Evolutionary conservation across 192 early-diverging fungal species (phyloP).

Genomic region (Radiomyces spectabilis): DNA sequence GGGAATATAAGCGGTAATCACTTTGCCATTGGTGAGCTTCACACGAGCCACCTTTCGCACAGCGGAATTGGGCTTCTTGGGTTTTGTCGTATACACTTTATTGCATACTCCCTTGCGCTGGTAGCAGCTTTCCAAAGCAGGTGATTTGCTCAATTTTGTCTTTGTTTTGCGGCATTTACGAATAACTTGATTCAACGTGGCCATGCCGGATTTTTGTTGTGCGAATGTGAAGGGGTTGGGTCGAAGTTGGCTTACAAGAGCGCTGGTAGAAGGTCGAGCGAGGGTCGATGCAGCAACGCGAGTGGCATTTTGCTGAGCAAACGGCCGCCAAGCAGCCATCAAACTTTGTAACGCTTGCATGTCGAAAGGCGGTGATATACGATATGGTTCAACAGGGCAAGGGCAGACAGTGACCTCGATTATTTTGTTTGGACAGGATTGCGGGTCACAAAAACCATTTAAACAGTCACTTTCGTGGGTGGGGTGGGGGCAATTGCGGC

Average conservation of each 20-base stretch:
- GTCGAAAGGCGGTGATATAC: too few relatives aligned
- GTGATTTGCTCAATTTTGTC: slow-evolving; percentile 59
- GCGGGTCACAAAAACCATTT: too few relatives aligned
- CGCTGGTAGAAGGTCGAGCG: too few relatives aligned
- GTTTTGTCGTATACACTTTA: slow-evolving; percentile 93
- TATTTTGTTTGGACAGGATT: too few relatives aligned
- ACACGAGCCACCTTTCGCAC: slow-evolving; percentile 90
- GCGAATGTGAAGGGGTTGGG: not conserved
- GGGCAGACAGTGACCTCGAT: too few relatives aligned
- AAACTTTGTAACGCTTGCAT: too few relatives aligned
- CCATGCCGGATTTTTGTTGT: slow-evolving; percentile 42
- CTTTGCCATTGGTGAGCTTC: slow-evolving; percentile 86
- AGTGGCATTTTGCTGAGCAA: too few relatives aligned
- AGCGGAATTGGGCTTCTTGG: slow-evolving; percentile 98
- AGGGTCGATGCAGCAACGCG: too few relatives aligned
- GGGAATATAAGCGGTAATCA: slow-evolving; percentile 93
- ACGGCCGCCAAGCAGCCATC: too few relatives aligned
- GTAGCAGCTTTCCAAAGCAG: slow-evolving; percentile 78
- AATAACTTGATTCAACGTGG: slow-evolving; percentile 93
- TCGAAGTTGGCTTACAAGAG: not conserved
- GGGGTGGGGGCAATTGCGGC: too few relatives aligned
- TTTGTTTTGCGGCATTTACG: slow-evolving; percentile 70
- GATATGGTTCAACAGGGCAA: too few relatives aligned
- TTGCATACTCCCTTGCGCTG: slow-evolving; percentile 92
- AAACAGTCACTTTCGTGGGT: too few relatives aligned